Evolutionary conservation across 805 yeast species (phyloP).

Genomic region (Candida anglica): DNA sequence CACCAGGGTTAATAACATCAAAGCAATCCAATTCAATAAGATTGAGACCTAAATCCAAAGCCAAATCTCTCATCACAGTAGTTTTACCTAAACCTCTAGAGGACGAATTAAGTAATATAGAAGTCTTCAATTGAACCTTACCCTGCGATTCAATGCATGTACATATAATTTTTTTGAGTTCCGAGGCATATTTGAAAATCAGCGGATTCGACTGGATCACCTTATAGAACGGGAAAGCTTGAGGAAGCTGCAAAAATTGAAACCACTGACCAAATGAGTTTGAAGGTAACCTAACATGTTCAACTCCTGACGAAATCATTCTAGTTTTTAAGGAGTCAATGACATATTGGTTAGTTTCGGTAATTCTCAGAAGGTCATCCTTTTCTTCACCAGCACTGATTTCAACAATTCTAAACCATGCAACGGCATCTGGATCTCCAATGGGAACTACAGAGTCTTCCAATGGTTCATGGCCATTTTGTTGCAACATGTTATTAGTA

Average conservation of each 20-base stretch:
- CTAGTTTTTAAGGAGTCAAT: slow-evolving; percentile 68
- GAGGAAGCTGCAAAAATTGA: slow-evolving; percentile 42
- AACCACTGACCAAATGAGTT: slow-evolving; percentile 40
- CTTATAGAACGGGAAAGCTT: slow-evolving; percentile 31
- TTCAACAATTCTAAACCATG: slow-evolving; percentile 77
- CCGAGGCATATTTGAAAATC: slow-evolving; percentile 45
- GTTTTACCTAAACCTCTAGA: slow-evolving; percentile 79
- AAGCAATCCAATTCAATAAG: slow-evolving; percentile 66
- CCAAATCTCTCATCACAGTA: slow-evolving; percentile 51
- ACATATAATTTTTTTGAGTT: slow-evolving; percentile 49
- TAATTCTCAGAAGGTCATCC: no score
- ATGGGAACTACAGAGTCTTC: slow-evolving; percentile 43
- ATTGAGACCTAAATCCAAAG: slow-evolving; percentile 61
- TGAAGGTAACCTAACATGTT: slow-evolving; percentile 32
- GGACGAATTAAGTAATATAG: slow-evolving; percentile 63
- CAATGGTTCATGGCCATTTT: slow-evolving; percentile 5
- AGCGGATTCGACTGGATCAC: slow-evolving; percentile 14
- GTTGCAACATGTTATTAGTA: slow-evolving; percentile 12
- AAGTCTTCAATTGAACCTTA: slow-evolving; percentile 47
- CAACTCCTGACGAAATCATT: slow-evolving; percentile 65
- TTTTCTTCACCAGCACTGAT: slow-evolving; percentile 21
- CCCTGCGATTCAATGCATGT: slow-evolving; percentile 43
- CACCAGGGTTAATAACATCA: slow-evolving; percentile 62
- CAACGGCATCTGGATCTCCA: slow-evolving; percentile 67
- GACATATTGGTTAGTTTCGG: slow-evolving; percentile 39